Base-by-base conservation (phyloP, 345 rosid genomes). In the Populus deltoides region DNA sequence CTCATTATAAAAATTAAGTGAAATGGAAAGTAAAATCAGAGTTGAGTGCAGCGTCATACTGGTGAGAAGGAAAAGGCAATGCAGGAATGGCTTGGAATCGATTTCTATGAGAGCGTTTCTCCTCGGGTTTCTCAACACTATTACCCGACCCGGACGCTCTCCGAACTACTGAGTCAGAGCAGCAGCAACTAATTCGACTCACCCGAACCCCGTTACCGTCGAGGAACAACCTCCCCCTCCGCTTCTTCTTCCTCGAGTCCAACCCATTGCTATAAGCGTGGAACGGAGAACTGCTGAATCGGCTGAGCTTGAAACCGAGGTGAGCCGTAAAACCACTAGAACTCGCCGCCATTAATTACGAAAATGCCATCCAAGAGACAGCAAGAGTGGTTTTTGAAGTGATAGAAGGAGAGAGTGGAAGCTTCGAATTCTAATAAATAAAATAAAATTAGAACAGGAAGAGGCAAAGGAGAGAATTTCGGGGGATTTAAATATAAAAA, bases 21-120 rank as follows among this genome's bases (percentile, higher is more conserved):
- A 51, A 35, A 27, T 63, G 6, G 18, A 29, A 59, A 11, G 8
- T 15, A 10, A 49, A 59, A 25, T 67, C 8, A 73, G 22, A 17
- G n/a, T 41, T 24, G 10, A 47, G 7, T 24, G 38, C 31, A 39
- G 74, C n/a, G 38, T 73, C 88, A 53, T 86, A 95, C 99, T 85
- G 92, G 25, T 97, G 81, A 74, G 97, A 90, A 80, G 97, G 86
- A 81, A 96, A 93, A 43, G 92, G 97, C 92, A 87, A 80, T 71
- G 92, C 78, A 27, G 94, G 86, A 69, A 91, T 87, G 61, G 89
- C 87, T 73, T 83, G 90, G 69, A 87, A 79, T 77, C 91, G 88
- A 69, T 85, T 84, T 8, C 92, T 77, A 45, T 77, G 92, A 39
- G 92, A 82, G 61, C 83, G 82, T 80, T 86, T 91, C 71, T 90